Base-by-base conservation (phyloP, 2,329 filamentous ascomycete species). In the Cadophora luteo-olivacea region DNA sequence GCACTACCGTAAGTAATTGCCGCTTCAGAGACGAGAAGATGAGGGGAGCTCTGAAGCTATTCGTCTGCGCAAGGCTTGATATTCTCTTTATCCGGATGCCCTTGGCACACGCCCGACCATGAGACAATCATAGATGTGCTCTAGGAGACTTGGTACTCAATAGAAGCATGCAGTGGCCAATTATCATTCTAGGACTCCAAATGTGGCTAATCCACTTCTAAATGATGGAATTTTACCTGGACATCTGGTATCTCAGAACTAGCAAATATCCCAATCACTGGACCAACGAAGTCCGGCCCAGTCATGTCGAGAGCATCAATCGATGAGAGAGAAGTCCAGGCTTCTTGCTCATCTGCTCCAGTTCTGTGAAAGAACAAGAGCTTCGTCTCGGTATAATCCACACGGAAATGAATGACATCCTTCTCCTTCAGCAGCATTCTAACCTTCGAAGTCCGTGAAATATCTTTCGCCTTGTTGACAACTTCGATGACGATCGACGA, bases 241-340 rank as follows among this genome's bases (percentile, higher is more conserved):
- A 60, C 33, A 38, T 55, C 54, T 29, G 36, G 29, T 22, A 22
- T 32, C n/a, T 54, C 9, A 12, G 64, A 60, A 25, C 25, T 61
- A n/a, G 77, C 75, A 48, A 75, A 79, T 3, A 76, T 51, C 1
- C 78, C 78, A 64, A 80, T 73, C 0, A 79, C 71, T 0, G 79
- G 77, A 0, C 78, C 78, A 1, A 77, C 76, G 66, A 80, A 79
- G 67, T 80, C 78, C 24, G 72, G 75, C 11, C 73, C 75, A 0
- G 75, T 78, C 72, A 79, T 66, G 8, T 79, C 76, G 29, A 77
- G 48, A 22, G 74, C 74, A 60, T 77, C 74, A 41, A 77, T 68
- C 0, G 60, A 64, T 29, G 67, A 65, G 62, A 76, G 57, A 3
- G 54, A 60, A 19, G 11, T 48, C 72, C 73, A 74, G 32, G 55